Evolutionary conservation across 805 yeast genomes (phyloP).

Genomic region (Candida morakotiae): DNA sequence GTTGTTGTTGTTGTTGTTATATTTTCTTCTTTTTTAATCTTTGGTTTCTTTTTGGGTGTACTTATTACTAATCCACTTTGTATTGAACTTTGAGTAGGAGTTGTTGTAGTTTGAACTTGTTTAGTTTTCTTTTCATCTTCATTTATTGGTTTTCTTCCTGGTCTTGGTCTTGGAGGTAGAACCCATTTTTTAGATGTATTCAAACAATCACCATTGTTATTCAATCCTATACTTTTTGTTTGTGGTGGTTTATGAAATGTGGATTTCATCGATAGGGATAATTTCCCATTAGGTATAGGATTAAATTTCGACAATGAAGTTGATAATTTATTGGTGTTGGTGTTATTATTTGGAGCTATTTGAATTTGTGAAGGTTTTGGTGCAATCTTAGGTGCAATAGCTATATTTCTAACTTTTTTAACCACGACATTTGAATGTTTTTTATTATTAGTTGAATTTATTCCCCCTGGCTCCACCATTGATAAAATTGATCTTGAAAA

Average conservation of each 20-base stretch:
- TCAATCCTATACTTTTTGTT: not conserved
- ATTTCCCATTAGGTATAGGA: constrained; percentile 18
- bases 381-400: no score
- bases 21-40: constrained; percentile 6
- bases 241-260: constrained; percentile 2
- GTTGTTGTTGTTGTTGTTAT: not conserved
- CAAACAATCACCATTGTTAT: not conserved
- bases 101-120: not conserved
- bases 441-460: not conserved
- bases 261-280: constrained; percentile 10
- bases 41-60: constrained; percentile 9
- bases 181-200: constrained; percentile 40
- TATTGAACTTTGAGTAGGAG: no score
- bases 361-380: not conserved
- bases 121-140: constrained; percentile 4
- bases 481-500: not conserved
- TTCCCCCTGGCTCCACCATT: not conserved
- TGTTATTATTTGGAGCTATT: constrained; percentile 21
- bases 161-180: constrained; percentile 38
- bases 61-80: no score
- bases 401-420: not conserved
- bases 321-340: constrained; percentile 21
- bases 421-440: no score
- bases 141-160: constrained; percentile 35
- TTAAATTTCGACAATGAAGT: constrained; percentile 23